Conservation (phyloP, 1,139 yeast genomes). For the Yamadazyma atmosphaerica region DNA sequence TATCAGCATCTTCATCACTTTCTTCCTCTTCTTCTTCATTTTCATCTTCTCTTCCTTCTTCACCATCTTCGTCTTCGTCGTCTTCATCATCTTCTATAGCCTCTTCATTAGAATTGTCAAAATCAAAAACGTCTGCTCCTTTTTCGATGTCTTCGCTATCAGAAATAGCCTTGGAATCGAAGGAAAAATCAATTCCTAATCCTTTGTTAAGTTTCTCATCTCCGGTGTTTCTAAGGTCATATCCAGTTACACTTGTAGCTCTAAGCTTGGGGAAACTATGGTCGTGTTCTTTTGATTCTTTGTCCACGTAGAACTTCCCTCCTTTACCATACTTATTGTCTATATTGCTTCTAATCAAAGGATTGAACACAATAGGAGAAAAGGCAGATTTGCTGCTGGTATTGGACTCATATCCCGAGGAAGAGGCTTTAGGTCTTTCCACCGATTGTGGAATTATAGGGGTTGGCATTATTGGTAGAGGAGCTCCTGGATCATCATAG, state of each 20-base stretch:
- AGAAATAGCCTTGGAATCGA: conserved; percentile 16
- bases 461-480: conserved; percentile 62
- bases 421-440: conserved; percentile 15
- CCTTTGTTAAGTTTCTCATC: conserved; percentile 15
- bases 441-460: conserved; percentile 43
- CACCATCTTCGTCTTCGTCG: conserved; percentile 4
- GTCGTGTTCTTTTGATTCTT: conserved; percentile 22
- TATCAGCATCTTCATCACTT: conserved; percentile 38
- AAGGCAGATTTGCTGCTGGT: conserved; percentile 50
- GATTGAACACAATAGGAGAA: conserved; percentile 80
- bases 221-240: conserved; percentile 21
- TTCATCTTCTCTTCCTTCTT: conserved; percentile 15
- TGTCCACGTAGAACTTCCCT: conserved; percentile 72
- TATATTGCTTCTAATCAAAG: conserved; percentile 69
- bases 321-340: conserved; percentile 85
- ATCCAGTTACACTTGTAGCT: conserved; percentile 46
- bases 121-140: background rate
- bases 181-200: conserved; percentile 13
- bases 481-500: conserved; percentile 84
- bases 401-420: conserved; percentile 12
- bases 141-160: conserved; percentile 20
- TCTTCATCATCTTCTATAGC: conserved; percentile 16
- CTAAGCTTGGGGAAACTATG: conserved; percentile 30
- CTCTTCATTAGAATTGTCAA: conserved; percentile 2
- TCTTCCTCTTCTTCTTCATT: conserved; percentile 27